Evolutionary conservation across 2,329 filamentous ascomycete genomes (phyloP).

Genomic region (Colletotrichum horii): DNA sequence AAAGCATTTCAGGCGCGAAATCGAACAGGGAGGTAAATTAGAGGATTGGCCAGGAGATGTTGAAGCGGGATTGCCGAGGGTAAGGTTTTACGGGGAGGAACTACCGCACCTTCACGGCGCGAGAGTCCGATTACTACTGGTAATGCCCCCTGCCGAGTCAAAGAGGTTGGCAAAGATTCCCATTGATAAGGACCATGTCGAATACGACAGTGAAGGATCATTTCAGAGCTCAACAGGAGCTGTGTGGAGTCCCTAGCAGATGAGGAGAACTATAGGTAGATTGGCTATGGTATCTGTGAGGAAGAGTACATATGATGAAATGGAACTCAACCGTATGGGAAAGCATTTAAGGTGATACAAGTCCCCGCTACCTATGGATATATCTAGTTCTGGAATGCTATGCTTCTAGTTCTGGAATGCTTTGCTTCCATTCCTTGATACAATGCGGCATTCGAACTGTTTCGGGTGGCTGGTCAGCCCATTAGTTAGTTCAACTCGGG

Average conservation of each 20-base stretch:
- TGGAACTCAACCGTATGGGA: no score
- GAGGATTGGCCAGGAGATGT: no score
- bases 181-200: not conserved
- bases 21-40: no score
- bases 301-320: not conserved
- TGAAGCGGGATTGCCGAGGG: not conserved
- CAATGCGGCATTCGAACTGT: not conserved
- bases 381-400: no score
- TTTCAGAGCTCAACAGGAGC: not conserved
- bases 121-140: not conserved
- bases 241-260: not conserved
- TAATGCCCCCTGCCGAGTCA: not conserved
- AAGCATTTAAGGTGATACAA: no score
- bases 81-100: not conserved
- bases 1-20: not conserved
- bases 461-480: slow-evolving; percentile 6
- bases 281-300: fast-evolving
- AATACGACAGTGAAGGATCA: not conserved
- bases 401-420: no score
- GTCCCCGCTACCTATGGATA: no score
- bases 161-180: not conserved
- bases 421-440: not conserved
- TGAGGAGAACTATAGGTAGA: no score
- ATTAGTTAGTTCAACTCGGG: not conserved
- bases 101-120: not conserved